phyloP scores from a whole-genome alignment of 306 rosid species.

The Dicorynia guianensis region DNA sequence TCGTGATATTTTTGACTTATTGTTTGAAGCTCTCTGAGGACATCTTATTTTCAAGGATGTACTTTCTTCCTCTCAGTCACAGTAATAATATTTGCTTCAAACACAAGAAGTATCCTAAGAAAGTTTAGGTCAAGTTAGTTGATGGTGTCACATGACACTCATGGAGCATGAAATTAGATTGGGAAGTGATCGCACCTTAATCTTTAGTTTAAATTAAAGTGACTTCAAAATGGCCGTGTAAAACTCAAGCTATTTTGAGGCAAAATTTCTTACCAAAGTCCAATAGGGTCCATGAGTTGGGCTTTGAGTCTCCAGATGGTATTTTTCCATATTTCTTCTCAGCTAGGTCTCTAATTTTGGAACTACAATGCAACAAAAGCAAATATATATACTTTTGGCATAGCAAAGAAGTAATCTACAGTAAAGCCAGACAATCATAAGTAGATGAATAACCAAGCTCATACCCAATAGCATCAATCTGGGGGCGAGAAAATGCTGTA shows the following conservation, averaged over 20 bases:
- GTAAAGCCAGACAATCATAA: constrained; percentile 19
- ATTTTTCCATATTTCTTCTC: constrained; percentile 84
- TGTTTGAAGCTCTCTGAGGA: constrained; percentile 19
- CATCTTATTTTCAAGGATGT: constrained; percentile 1
- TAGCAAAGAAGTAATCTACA: constrained; percentile 30
- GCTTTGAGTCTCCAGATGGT: constrained; percentile 81
- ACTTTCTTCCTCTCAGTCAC: background rate
- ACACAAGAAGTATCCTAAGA: background rate
- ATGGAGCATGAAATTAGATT: background rate
- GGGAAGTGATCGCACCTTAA: constrained; percentile 16
- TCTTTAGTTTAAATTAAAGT: constrained; percentile 3
- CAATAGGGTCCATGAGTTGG: constrained; percentile 94
- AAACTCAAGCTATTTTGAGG: constrained; percentile 10
- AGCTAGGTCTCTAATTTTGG: constrained; percentile 84
- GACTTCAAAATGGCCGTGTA: background rate
- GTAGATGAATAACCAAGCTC: constrained; percentile 28
- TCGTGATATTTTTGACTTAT: constrained; percentile 4
- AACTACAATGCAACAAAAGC: constrained; percentile 57
- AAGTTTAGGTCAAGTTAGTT: constrained; percentile 20
- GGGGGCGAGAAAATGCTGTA: constrained; percentile 97
- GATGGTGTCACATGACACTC: constrained; percentile 14
- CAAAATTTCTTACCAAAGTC: constrained; percentile 72
- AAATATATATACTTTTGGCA: constrained; percentile 10
- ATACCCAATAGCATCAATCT: constrained; percentile 87
- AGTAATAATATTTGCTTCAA: background rate